Evolutionary conservation across 805 yeast species (phyloP).

Genomic region (Teunomyces pallodes): DNA sequence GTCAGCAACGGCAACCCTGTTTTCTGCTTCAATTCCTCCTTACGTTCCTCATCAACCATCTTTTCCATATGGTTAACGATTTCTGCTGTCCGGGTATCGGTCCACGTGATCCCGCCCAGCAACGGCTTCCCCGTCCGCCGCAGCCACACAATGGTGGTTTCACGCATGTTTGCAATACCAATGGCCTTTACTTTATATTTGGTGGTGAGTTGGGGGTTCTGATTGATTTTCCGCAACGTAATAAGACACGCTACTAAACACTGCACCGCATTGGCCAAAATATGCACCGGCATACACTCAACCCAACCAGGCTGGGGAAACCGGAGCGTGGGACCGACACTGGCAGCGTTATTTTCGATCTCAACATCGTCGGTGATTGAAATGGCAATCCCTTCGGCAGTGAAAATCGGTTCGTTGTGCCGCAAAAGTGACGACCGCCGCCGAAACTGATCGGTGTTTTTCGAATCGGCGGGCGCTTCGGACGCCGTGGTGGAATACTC

Average conservation of each 20-base stretch:
- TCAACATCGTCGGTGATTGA: conserved; percentile 56
- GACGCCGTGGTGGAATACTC: conserved; percentile 79
- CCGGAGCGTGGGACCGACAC: conserved; percentile 64
- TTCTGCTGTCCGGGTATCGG: conserved; percentile 82
- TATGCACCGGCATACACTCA: conserved; percentile 85
- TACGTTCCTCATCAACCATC: conserved; percentile 50
- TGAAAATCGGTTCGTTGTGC: conserved; percentile 57
- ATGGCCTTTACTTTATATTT: conserved; percentile 66
- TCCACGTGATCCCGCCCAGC: conserved; percentile 92
- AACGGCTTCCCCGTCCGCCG: conserved; percentile 78
- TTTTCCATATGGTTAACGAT: conserved; percentile 63
- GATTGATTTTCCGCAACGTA: conserved; percentile 55
- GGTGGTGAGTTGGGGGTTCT: conserved; percentile 46
- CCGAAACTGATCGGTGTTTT: conserved; percentile 44
- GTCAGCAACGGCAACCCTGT: conserved; percentile 90
- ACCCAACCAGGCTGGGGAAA: conserved; percentile 91
- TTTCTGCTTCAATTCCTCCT: conserved; percentile 56
- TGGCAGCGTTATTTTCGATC: conserved; percentile 55
- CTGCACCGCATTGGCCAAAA: conserved; percentile 74
- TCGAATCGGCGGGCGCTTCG: conserved; percentile 44
- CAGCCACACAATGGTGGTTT: conserved; percentile 89
- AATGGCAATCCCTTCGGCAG: conserved; percentile 74
- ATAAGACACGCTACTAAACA: conserved; percentile 70
- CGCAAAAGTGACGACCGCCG: conserved; percentile 43
- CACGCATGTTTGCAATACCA: conserved; percentile 96